These are phyloP conservation scores for Camellia lanceoleosa DNA, from an alignment of 148 eudicot species.

Conservation along the genomic window DNA sequence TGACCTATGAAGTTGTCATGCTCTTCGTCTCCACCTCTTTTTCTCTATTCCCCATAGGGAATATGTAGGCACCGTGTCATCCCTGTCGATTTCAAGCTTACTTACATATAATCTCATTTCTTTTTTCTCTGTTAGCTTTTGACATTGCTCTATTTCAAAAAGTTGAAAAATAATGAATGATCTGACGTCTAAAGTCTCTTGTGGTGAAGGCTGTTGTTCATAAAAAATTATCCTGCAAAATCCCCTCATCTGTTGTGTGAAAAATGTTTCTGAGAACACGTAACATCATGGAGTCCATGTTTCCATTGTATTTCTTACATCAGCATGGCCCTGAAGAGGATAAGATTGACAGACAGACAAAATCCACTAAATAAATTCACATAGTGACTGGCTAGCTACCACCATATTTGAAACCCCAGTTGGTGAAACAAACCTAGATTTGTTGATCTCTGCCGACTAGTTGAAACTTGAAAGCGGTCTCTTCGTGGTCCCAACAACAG, in stretches of 20 bases:
- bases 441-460: slow-evolving; percentile 2
- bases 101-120: neutral
- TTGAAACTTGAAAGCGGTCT: neutral
- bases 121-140: neutral
- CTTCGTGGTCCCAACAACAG: neutral
- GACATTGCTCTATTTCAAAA: neutral
- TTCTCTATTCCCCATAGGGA: neutral
- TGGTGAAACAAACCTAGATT: slow-evolving; percentile 14
- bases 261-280: neutral
- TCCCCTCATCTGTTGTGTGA: slow-evolving; percentile 4
- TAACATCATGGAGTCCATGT: slow-evolving; percentile 27
- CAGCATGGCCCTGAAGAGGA: slow-evolving; percentile 11
- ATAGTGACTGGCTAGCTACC: slow-evolving; percentile 3
- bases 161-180: neutral
- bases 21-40: neutral
- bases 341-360: slow-evolving; percentile 15
- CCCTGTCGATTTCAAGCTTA: neutral
- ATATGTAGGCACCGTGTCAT: neutral
- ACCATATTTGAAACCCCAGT: neutral
- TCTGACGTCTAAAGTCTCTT: neutral
- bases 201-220: neutral
- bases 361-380: neutral
- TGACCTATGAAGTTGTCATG: slow-evolving; percentile 6
- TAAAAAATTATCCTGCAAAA: neutral
- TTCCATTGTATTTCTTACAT: slow-evolving; percentile 15